A percentile compares a stretch with the other conserved stretches of the same genome.
Conservation (phyloP, 768 basidiomycete genomes). For the Dioszegia aurantiaca region DNA sequence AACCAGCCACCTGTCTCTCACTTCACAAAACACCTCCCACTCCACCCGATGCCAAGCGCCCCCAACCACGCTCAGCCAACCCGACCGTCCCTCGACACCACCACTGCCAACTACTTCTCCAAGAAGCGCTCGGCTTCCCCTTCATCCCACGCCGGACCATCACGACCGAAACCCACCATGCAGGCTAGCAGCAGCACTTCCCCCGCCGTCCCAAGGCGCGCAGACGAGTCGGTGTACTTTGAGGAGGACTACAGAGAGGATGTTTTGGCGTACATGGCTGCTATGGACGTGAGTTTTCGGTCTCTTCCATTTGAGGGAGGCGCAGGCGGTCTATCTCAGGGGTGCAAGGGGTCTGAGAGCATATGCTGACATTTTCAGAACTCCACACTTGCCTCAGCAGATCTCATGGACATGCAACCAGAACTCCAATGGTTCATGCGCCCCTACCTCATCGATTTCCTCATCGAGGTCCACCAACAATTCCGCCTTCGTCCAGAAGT, state of each 20-base stretch:
- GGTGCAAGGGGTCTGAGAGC: too few species aligned
- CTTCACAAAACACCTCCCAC: too few species aligned
- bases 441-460: slow-evolving; percentile 94
- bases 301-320: too few species aligned
- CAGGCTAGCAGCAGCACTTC: slow-evolving; percentile 21
- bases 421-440: slow-evolving; percentile 99
- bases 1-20: slow-evolving; percentile 5
- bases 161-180: slow-evolving; percentile 20
- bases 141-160: slow-evolving; percentile 14
- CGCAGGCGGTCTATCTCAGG: too few species aligned
- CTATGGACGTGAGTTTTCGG: slow-evolving; percentile 82
- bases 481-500: slow-evolving; percentile 98
- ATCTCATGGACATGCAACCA: slow-evolving; percentile 98
- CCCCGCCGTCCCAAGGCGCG: slow-evolving; percentile 19
- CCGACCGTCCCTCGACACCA: slow-evolving; percentile 10
- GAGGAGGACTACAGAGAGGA: slow-evolving; percentile 96
- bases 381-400: slow-evolving; percentile 81
- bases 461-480: slow-evolving; percentile 97
- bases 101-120: slow-evolving; percentile 13
- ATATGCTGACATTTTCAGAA: slow-evolving; percentile 56
- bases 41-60: slow-evolving; percentile 7
- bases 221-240: slow-evolving; percentile 58
- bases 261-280: slow-evolving; percentile 88
- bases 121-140: slow-evolving; percentile 41
- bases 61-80: slow-evolving; percentile 4